These are phyloP conservation scores for Cryphonectria nitschkei DNA, from an alignment of 2,329 filamentous ascomycete species.

Conservation along the genomic window DNA sequence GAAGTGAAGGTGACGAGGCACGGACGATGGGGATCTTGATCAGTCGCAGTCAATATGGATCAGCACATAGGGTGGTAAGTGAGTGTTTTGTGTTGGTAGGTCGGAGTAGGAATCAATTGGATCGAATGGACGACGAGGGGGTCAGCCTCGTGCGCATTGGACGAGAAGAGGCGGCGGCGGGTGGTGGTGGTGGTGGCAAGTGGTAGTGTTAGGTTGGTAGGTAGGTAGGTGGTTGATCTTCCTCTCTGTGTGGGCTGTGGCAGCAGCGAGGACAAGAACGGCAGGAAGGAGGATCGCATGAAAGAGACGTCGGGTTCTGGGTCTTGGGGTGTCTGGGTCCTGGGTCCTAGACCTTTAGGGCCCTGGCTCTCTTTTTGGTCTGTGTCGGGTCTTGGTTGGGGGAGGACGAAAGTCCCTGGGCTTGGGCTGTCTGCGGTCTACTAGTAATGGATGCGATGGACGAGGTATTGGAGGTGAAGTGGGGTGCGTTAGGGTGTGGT, in stretches of 20 bases:
- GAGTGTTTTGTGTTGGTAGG: slow-evolving; percentile 18
- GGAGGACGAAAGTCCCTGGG: background rate
- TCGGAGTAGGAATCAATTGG: slow-evolving; percentile 14
- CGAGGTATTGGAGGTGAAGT: background rate
- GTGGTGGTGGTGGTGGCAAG: slow-evolving; percentile 10
- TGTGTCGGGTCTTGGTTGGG: background rate
- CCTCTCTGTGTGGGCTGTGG: background rate
- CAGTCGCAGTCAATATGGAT: background rate
- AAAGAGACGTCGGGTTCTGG: slow-evolving; percentile 10
- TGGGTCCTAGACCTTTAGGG: slow-evolving; percentile 4
- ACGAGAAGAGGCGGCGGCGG: slow-evolving; percentile 3
- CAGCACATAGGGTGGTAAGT: slow-evolving; percentile 10
- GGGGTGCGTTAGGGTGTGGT: slow-evolving; percentile 6
- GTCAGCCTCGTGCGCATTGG: slow-evolving; percentile 15
- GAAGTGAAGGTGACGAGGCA: slow-evolving; percentile 18
- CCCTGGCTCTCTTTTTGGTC: background rate
- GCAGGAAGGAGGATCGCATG: slow-evolving; percentile 12
- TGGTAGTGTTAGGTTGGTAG: background rate
- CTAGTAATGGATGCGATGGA: slow-evolving; percentile 1
- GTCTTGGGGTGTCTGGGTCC: slow-evolving; percentile 4
- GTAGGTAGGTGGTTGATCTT: slow-evolving; percentile 1
- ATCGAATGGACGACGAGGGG: slow-evolving; percentile 10
- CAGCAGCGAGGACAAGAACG: slow-evolving; percentile 8
- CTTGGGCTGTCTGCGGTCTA: background rate
- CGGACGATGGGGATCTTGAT: slow-evolving; percentile 1